These are phyloP conservation scores for Aspergillus homomorphus DNA, from an alignment of 495 filamentous ascomycete genomes.

Conservation along the genomic window DNA sequence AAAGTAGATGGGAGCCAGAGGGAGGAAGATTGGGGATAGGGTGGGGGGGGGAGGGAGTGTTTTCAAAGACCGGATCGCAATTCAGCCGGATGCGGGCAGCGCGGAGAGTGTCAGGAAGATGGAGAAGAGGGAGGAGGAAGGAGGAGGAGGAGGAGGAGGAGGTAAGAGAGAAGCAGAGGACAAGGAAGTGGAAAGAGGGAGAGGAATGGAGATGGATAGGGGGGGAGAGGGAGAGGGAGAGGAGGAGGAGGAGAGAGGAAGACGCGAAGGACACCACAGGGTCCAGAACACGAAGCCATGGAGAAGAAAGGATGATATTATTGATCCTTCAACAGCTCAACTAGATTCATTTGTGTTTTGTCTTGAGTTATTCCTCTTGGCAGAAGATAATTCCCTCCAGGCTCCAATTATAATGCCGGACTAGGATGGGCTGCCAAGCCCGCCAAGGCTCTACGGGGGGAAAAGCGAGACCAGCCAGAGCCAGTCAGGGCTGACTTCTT, in stretches of 20 bases:
- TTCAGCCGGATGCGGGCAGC: no score
- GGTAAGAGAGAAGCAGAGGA: constrained; percentile 8
- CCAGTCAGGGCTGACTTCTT: constrained; percentile 22
- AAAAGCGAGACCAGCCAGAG: constrained; percentile 21
- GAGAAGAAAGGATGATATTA: no score
- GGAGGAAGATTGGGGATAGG: background rate
- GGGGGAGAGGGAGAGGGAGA: background rate
- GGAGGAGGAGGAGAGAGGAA: background rate
- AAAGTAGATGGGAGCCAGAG: background rate
- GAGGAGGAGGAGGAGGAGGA: constrained; percentile 4
- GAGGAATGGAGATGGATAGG: no score
- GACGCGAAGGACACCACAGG: background rate
- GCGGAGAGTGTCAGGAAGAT: no score
- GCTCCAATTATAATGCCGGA: constrained; percentile 15
- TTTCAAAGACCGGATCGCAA: no score
- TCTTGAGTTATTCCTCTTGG: no score
- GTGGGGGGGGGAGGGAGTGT: no score
- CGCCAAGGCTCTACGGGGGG: constrained; percentile 34
- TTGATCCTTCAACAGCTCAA: no score
- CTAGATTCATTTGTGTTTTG: no score
- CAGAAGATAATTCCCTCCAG: constrained; percentile 11
- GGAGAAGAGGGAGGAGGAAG: background rate
- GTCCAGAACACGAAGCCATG: no score
- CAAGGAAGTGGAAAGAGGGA: background rate
- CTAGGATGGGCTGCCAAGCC: constrained; percentile 35